Base-by-base conservation (phyloP, 2,329 filamentous ascomycete genomes). In the Exophiala aquamarina region DNA sequence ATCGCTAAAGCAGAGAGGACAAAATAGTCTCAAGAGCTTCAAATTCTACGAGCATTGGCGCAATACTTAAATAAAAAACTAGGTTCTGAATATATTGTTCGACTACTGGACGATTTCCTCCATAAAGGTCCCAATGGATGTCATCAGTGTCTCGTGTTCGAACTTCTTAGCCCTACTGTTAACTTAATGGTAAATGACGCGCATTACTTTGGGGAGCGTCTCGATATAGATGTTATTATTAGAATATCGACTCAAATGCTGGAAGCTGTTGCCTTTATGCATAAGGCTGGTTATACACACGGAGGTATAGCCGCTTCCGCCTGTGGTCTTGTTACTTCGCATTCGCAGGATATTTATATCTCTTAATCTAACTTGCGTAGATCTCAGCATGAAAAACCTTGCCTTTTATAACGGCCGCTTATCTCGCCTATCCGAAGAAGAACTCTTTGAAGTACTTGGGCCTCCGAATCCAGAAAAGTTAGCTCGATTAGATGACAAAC, bases 301-400 rank as follows among this genome's bases (percentile, higher is more conserved):
- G 54, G 54, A 37, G 54, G 54, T 55, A 19, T 40, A n/a, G 23
- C 23, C 11, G 23, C 23, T 26, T 7, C 14, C 32, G n/a, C 14
- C 32, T 34, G 13, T 34, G 32, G 32, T 14, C 32, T 34, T 34
- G 32, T 34, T 34, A 18, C 32, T 34, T n/a, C 13, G 14, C 5
- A 34, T 34, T 34, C 6, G 6, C 32, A 14, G 32, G n/a, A n/a
- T n/a, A n/a, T n/a, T n/a, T n/a, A n/a, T n/a, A n/a, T n/a, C n/a
- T n/a, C n/a, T n/a, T n/a, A 21, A 19, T 19, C 26, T n/a, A 40
- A n/a, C 26, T 4, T 40, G n/a, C 26, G 10, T 17, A 63, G 61
- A 64, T 14, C 56, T 64, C 4, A 63, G 60, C 34, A 55, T 55
- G 13, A 47, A 47, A 20, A 64, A 63, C 11, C 54, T 63, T 17